These are phyloP conservation scores for Macadamia integrifolia DNA, from an alignment of 164 flowering plant genomes.

Conservation along the genomic window DNA sequence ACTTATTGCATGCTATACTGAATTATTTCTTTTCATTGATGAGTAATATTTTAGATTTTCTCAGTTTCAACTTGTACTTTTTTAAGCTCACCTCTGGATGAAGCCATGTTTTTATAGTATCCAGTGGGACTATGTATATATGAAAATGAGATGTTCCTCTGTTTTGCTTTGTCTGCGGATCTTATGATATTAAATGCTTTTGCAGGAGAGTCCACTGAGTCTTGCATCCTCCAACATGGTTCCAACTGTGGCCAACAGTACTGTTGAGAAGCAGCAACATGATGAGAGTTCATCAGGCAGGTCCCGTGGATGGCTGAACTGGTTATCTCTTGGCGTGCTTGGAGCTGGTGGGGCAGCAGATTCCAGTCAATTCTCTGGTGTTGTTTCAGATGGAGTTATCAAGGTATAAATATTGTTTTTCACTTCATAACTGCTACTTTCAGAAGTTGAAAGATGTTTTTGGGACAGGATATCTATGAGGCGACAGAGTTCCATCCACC, in stretches of 20 bases:
- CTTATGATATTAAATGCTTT: constrained; percentile 2
- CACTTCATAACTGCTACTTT: not conserved
- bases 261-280: constrained; percentile 36
- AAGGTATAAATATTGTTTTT: constrained; percentile 43
- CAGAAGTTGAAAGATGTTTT: not conserved
- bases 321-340: constrained; percentile 96
- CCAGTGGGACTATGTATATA: not conserved
- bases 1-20: not conserved
- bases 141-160: not conserved
- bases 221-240: constrained; percentile 24
- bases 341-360: constrained; percentile 96
- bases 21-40: not conserved
- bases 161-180: not conserved
- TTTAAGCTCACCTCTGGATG: not conserved
- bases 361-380: constrained; percentile 88
- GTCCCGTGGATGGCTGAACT: constrained; percentile 90
- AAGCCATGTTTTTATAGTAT: not conserved
- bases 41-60: not conserved
- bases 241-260: constrained; percentile 16
- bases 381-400: constrained; percentile 82
- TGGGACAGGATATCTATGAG: constrained; percentile 82
- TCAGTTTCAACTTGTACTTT: not conserved
- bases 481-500: constrained; percentile 72
- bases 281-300: constrained; percentile 45
- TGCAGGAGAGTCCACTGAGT: constrained; percentile 42